Conservation (phyloP, 345 rosid species). For the Salix udensis region DNA sequence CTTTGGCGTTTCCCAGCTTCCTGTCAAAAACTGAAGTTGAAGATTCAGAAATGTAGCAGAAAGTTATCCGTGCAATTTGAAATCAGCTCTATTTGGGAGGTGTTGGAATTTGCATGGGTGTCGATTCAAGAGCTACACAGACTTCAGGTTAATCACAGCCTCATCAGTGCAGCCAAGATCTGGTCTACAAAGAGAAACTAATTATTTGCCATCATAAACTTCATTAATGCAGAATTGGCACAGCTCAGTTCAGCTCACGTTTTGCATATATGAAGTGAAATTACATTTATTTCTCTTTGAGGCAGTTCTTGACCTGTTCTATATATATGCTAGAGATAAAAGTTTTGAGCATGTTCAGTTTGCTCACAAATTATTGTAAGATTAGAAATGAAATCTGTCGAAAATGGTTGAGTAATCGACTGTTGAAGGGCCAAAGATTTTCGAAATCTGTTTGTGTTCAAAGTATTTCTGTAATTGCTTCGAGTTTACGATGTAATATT, state of each 20-base stretch:
- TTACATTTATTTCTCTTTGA: background rate
- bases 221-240: background rate
- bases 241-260: background rate
- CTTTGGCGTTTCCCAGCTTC: slow-evolving; percentile 74
- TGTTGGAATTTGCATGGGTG: background rate
- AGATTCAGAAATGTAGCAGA: slow-evolving; percentile 43
- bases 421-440: too few relatives aligned
- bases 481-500: too few relatives aligned
- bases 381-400: too few relatives aligned
- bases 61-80: background rate
- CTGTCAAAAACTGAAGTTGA: slow-evolving; percentile 53
- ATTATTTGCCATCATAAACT: background rate
- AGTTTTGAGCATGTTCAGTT: background rate
- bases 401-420: too few relatives aligned
- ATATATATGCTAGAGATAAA: background rate
- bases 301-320: background rate
- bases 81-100: background rate
- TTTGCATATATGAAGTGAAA: background rate
- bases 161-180: background rate
- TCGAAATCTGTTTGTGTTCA: too few relatives aligned
- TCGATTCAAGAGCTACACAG: background rate
- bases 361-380: too few relatives aligned
- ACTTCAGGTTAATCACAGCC: background rate
- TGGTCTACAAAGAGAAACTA: background rate
- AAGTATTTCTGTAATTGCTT: too few relatives aligned